Conservation (phyloP, 2,329 filamentous ascomycete species). For the Zymoseptoria tritici region DNA sequence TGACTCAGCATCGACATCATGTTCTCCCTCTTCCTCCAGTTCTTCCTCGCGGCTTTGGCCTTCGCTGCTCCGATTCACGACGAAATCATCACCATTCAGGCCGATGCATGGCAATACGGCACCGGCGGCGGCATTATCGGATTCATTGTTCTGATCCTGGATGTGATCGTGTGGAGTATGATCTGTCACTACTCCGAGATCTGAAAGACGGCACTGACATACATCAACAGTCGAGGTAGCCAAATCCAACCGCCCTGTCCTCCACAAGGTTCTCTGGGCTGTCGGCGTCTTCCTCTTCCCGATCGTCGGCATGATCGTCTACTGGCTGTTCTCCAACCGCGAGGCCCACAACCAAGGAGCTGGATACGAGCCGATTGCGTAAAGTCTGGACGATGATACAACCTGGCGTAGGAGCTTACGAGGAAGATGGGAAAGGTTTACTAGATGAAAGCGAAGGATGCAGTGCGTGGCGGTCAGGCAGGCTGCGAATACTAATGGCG, state of each 20-base stretch:
- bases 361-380: constrained; percentile 48
- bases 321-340: constrained; percentile 59
- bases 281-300: constrained; percentile 59
- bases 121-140: constrained; percentile 55
- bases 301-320: constrained; percentile 53
- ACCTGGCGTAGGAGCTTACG: not conserved
- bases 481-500: no score
- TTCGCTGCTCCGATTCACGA: constrained; percentile 37
- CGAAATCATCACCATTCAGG: constrained; percentile 32
- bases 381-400: not conserved
- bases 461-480: not conserved
- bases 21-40: constrained; percentile 45
- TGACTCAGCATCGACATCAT: constrained; percentile 1
- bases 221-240: constrained; percentile 51
- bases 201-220: constrained; percentile 9
- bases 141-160: constrained; percentile 54
- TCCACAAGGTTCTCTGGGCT: constrained; percentile 55
- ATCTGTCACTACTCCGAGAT: no score
- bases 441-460: not conserved
- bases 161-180: constrained; percentile 55
- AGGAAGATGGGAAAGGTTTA: not conserved
- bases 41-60: constrained; percentile 45
- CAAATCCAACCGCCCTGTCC: constrained; percentile 53
- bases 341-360: constrained; percentile 45
- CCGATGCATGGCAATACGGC: constrained; percentile 49